Base-by-base conservation (phyloP, 108 stramenopile genomes). In the Skeletonema grethae region DNA sequence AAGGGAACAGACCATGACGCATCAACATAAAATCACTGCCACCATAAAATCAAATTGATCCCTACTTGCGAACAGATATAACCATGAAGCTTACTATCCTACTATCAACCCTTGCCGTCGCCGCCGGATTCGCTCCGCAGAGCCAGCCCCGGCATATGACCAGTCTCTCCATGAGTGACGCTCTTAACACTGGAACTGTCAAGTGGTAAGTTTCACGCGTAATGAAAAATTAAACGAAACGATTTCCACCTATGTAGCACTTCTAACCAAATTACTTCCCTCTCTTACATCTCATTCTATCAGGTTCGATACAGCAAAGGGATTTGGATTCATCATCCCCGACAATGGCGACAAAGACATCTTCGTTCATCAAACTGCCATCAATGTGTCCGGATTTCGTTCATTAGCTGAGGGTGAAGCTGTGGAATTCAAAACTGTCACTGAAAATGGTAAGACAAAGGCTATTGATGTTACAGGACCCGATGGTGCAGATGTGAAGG, bases 391-490 rank as follows among this genome's bases (percentile, higher is more conserved):
- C 30, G 90, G 88, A 61, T 88, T 91, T 79, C 84, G 86, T 45
- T 85, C 84, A 30, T 68, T 90, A 9, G 84, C 79, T 8, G 89
- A 85, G 62, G 65, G 84, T 84, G 32, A 65, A 48, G 16, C 48
- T 16, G 65, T 65, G 31, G 31, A 25, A 9, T 65, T 45, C 65
- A 48, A 65, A 45, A 29, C 13, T 22, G 31, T 53, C 30, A n/a
- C 30, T 7, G 46, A 50, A 32, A 48, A 65, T 11, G 48, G 46
- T 5, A 65, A 65, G 29, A 62, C 24, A 7, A 90, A 87, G 70
- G 96, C 96, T 16, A 55, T 82, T 24, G 82, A 90, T 65, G 96
- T 97, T 38, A 97, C 94, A n/a, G 96, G 96, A 38, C 96, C 96
- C 0, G 86, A 87, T 78, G 96, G 96, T 28, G 88, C 69, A 45